Conservation (phyloP, 1,284 basidiomycete genomes). For the Cerrena zonata region DNA sequence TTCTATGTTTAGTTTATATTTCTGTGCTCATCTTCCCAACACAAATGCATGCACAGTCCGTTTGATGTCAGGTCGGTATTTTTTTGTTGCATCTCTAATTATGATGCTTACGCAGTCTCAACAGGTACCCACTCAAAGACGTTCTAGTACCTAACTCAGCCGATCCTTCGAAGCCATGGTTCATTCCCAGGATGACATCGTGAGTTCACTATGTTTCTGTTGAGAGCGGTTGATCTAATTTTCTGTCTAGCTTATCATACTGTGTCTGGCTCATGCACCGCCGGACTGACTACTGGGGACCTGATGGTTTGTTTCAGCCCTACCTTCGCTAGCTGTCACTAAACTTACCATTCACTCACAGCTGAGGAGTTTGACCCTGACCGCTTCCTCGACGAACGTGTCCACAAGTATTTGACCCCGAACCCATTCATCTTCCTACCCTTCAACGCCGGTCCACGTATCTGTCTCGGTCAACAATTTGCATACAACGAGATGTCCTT, state of each 20-base stretch:
- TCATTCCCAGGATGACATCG: conserved; percentile 19
- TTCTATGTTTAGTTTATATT: neutral
- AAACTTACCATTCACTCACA: conserved; percentile 21
- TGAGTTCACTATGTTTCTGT: conserved; percentile 9
- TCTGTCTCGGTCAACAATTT: conserved; percentile 56
- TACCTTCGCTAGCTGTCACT: neutral
- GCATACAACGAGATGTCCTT: conserved; percentile 42
- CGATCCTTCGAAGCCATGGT: conserved; percentile 17
- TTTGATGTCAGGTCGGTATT: conserved; percentile 21
- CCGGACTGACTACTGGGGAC: conserved; percentile 27
- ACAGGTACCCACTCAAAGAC: conserved; percentile 1
- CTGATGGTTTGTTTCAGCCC: conserved; percentile 11
- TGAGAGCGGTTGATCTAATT: neutral
- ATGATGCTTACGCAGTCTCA: neutral
- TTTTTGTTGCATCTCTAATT: neutral
- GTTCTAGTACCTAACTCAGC: conserved; percentile 1
- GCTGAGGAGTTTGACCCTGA: conserved; percentile 54
- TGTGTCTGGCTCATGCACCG: conserved; percentile 27
- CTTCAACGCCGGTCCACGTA: conserved; percentile 54
- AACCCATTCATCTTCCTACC: conserved; percentile 60
- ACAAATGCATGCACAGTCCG: conserved; percentile 19
- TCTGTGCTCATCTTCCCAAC: no score
- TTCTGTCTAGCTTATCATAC: conserved; percentile 16
- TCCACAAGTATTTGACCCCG: conserved; percentile 43
- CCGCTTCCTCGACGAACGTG: conserved; percentile 49